phyloP scores from a whole-genome alignment of 306 rosid genomes.

The Acmispon strigosus region DNA sequence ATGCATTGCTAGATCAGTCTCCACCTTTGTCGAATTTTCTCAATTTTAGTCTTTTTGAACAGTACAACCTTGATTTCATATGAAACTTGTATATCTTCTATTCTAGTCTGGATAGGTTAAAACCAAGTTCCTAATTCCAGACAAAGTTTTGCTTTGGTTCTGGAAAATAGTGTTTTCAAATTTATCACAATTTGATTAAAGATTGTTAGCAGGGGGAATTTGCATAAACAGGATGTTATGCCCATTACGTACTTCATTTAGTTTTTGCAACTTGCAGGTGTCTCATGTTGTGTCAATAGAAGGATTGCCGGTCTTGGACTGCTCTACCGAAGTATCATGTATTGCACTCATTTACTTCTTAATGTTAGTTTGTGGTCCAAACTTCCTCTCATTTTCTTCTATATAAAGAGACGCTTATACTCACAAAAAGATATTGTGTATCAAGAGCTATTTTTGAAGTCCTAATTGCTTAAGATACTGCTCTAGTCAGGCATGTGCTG shows the following conservation, averaged over 20 bases:
- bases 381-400: not conserved
- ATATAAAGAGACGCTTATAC: not conserved
- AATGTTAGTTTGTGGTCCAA: constrained; percentile 4
- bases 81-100: not conserved
- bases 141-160: not conserved
- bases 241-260: not conserved
- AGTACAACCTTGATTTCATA: constrained; percentile 9
- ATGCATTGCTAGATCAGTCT: not conserved
- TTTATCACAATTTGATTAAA: not conserved
- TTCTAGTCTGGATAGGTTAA: not conserved
- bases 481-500: not conserved
- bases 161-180: not conserved
- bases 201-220: not conserved
- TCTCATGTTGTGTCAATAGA: constrained; percentile 69
- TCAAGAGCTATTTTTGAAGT: not conserved
- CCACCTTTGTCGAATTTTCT: not conserved
- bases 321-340: constrained; percentile 74
- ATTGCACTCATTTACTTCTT: constrained; percentile 25
- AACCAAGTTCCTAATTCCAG: constrained; percentile 3
- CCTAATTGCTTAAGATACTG: not conserved
- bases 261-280: constrained; percentile 42
- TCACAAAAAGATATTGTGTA: not conserved
- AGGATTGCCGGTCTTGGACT: constrained; percentile 77
- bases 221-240: constrained; percentile 1
- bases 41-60: not conserved